Conservation (phyloP, 352 stramenopile species). For the Thraustotheca clavata region DNA sequence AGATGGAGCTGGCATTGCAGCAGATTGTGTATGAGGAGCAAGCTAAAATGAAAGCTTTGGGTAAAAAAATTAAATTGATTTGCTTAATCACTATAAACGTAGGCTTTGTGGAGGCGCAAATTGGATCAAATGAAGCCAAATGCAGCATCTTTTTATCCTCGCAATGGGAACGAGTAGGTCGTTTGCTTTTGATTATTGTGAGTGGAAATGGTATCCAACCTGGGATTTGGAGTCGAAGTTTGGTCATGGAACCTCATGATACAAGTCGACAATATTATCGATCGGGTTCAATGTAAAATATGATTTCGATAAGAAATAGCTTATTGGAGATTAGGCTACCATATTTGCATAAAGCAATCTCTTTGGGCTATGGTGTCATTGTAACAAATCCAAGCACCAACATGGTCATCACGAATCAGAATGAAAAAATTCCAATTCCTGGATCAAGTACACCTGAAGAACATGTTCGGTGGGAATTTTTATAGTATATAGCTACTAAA, state of each 20-base stretch:
- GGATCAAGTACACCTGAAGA: constrained; percentile 66
- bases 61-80: constrained; percentile 2
- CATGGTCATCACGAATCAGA: constrained; percentile 45
- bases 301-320: not conserved
- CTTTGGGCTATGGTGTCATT: constrained; percentile 72
- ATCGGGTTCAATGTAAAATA: constrained; percentile 58
- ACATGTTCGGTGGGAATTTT: constrained; percentile 36
- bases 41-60: constrained; percentile 75
- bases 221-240: constrained; percentile 76
- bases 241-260: constrained; percentile 64
- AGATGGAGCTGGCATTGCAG: constrained; percentile 73
- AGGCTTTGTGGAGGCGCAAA: constrained; percentile 68
- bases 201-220: constrained; percentile 79
- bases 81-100: not conserved
- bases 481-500: not conserved
- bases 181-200: constrained; percentile 66
- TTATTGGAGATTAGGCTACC: constrained; percentile 32
- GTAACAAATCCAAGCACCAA: constrained; percentile 78
- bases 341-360: constrained; percentile 69
- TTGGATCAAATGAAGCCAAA: constrained; percentile 57
- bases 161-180: constrained; percentile 74
- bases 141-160: constrained; percentile 78
- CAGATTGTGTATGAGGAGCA: constrained; percentile 82
- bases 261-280: constrained; percentile 75
- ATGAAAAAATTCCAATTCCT: constrained; percentile 66